A percentile compares a stretch with the other conserved stretches of the same genome.
Evolutionary conservation across 352 stramenopile genomes (phyloP).

Genomic region (Phytophthora boehmeriae): DNA sequence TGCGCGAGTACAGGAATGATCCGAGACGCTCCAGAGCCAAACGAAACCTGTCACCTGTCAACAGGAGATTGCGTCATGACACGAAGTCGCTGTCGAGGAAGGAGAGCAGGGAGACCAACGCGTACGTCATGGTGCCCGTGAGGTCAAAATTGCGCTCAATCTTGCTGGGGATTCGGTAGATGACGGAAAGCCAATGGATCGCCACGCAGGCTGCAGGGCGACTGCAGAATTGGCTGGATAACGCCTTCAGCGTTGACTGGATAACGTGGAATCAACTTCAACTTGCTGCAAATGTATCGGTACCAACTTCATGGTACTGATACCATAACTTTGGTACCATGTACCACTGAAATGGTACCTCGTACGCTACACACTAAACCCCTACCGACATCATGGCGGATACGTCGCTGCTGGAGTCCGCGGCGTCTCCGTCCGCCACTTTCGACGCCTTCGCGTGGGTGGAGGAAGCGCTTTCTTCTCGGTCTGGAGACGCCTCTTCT

Average conservation of each 20-base stretch:
- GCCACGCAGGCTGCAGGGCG: slow-evolving; percentile 56
- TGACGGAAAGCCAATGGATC: slow-evolving; percentile 68
- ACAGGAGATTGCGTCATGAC: slow-evolving; percentile 57
- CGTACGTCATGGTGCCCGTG: slow-evolving; percentile 81
- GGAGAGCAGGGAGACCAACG: slow-evolving; percentile 55
- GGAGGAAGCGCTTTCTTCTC: slow-evolving; percentile 61
- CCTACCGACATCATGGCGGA: slow-evolving; percentile 16
- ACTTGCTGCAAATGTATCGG: background rate
- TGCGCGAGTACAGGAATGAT: slow-evolving; percentile 80
- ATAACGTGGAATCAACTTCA: too few species aligned
- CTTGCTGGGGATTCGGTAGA: slow-evolving; percentile 71
- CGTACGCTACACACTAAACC: background rate
- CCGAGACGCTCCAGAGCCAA: slow-evolving; percentile 84
- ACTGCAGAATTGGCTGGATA: too few species aligned
- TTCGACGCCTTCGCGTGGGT: slow-evolving; percentile 81
- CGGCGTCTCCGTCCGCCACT: slow-evolving; percentile 44
- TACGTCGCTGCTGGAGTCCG: slow-evolving; percentile 42
- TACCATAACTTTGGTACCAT: background rate
- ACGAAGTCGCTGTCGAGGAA: slow-evolving; percentile 23
- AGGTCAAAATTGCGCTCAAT: slow-evolving; percentile 87
- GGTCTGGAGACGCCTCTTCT: slow-evolving; percentile 27
- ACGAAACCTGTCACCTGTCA: slow-evolving; percentile 79
- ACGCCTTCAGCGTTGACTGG: too few species aligned
- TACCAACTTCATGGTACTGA: background rate
- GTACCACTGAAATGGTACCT: background rate